phyloP scores from a whole-genome alignment of 2,329 filamentous ascomycete species.

The Neofusicoccum sp. region DNA sequence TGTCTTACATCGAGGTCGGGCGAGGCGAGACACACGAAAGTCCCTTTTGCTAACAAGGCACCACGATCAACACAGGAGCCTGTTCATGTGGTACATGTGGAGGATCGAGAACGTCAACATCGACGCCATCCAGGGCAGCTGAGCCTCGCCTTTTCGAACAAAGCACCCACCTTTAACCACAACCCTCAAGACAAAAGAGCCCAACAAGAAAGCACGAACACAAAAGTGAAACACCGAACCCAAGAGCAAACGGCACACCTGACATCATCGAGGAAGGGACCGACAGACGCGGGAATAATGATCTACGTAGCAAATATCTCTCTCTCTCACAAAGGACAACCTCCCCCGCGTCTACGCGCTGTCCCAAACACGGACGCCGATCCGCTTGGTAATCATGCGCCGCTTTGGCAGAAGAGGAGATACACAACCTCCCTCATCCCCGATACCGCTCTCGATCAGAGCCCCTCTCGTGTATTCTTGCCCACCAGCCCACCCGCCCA shows the following conservation, averaged over 20 bases:
- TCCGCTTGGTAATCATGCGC: too few species aligned
- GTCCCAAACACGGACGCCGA: too few species aligned
- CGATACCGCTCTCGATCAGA: too few species aligned
- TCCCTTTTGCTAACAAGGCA: conserved; percentile 3
- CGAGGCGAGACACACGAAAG: conserved; percentile 10
- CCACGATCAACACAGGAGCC: conserved; percentile 56
- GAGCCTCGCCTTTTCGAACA: background rate
- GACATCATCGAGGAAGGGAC: background rate
- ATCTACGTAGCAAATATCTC: too few species aligned
- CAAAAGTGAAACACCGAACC: background rate
- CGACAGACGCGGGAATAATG: too few species aligned
- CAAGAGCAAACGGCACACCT: background rate
- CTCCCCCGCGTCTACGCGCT: too few species aligned
- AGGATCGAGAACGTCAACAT: conserved; percentile 78
- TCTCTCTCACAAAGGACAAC: too few species aligned
- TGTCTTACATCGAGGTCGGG: background rate
- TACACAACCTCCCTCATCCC: too few species aligned
- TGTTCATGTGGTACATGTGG: conserved; percentile 99
- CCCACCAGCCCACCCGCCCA: too few species aligned
- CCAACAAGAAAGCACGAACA: background rate
- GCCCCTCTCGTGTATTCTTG: too few species aligned
- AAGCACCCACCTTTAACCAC: background rate
- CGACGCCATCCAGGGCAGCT: conserved; percentile 43
- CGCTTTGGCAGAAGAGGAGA: too few species aligned
- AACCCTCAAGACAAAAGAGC: background rate